Percentiles rank a stretch among this genome's conserved stretches.
These are phyloP conservation scores for Komagataea norvegica DNA, from an alignment of 1,139 yeast species.

Conservation along the genomic window DNA sequence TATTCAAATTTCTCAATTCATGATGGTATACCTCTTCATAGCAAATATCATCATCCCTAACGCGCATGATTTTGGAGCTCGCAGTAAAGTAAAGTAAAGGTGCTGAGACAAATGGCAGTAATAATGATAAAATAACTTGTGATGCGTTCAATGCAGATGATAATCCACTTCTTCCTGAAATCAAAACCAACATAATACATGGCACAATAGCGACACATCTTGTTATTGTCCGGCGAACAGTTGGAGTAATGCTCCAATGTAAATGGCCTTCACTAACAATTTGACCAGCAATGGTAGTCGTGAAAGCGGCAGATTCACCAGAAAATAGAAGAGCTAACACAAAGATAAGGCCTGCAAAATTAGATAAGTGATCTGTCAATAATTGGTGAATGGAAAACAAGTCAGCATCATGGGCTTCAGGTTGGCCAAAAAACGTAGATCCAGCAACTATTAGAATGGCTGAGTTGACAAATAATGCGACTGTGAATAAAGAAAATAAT, in stretches of 20 bases:
- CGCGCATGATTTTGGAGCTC: slow-evolving; percentile 53
- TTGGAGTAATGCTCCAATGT: slow-evolving; percentile 66
- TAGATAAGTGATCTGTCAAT: slow-evolving; percentile 55
- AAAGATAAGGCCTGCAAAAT: slow-evolving; percentile 68
- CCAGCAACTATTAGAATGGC: slow-evolving; percentile 74
- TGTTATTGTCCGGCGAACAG: slow-evolving; percentile 66
- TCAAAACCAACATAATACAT: slow-evolving; percentile 56
- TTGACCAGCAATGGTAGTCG: slow-evolving; percentile 79
- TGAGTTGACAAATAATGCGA: slow-evolving; percentile 72
- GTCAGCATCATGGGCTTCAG: slow-evolving; percentile 75
- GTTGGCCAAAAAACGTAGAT: slow-evolving; percentile 53
- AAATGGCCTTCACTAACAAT: slow-evolving; percentile 77
- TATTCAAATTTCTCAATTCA: slow-evolving; percentile 9
- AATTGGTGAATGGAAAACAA: slow-evolving; percentile 67
- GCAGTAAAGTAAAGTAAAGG: slow-evolving; percentile 72
- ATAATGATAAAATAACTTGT: slow-evolving; percentile 65
- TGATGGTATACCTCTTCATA: slow-evolving; percentile 4
- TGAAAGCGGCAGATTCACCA: slow-evolving; percentile 79
- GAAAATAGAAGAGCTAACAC: slow-evolving; percentile 71
- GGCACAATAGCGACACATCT: slow-evolving; percentile 71
- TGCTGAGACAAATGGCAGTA: slow-evolving; percentile 70
- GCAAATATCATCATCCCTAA: slow-evolving; percentile 26
- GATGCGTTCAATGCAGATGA: slow-evolving; percentile 67
- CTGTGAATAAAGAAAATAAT: slow-evolving; percentile 57
- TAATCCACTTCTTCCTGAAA: slow-evolving; percentile 67